Conservation (phyloP, 2,329 filamentous ascomycete species). For the Ramichloridium luteum region DNA sequence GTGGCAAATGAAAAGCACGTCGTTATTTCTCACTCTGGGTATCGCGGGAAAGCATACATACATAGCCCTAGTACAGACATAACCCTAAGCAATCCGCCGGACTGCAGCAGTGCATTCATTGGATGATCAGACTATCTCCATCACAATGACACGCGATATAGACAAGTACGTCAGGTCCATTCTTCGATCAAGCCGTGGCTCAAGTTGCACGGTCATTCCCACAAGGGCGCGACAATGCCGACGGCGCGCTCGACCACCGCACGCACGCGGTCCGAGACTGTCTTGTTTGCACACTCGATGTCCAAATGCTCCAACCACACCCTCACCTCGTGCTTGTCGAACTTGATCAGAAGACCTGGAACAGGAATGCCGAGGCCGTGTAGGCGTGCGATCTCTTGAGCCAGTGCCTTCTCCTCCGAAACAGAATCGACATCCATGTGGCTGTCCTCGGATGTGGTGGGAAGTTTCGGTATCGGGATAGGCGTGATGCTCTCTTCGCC, state of each 20-base stretch:
- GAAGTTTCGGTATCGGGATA: conserved; percentile 53
- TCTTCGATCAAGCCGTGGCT: too few relatives aligned
- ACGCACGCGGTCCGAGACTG: conserved; percentile 67
- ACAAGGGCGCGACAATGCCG: conserved; percentile 17
- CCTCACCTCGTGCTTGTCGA: conserved; percentile 76
- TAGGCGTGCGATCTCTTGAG: conserved; percentile 61
- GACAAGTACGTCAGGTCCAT: too few relatives aligned
- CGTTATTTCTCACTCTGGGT: too few relatives aligned
- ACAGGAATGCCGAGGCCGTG: conserved; percentile 81
- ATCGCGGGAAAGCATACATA: too few relatives aligned
- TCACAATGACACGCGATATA: too few relatives aligned
- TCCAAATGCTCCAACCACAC: conserved; percentile 89
- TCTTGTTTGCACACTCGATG: conserved; percentile 68
- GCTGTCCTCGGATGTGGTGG: conserved; percentile 15
- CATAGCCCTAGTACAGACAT: too few relatives aligned
- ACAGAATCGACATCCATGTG: conserved; percentile 30
- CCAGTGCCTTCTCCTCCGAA: conserved; percentile 43
- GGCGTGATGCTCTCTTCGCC: conserved; percentile 70
- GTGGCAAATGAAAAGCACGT: too few relatives aligned
- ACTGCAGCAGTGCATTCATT: too few relatives aligned
- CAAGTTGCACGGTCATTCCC: too few relatives aligned
- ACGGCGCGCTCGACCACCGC: conserved; percentile 74
- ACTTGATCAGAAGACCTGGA: conserved; percentile 72
- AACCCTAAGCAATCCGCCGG: too few relatives aligned
- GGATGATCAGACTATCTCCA: too few relatives aligned